phyloP scores from a whole-genome alignment of 495 filamentous ascomycete genomes.

The Xylaria palmicola region DNA sequence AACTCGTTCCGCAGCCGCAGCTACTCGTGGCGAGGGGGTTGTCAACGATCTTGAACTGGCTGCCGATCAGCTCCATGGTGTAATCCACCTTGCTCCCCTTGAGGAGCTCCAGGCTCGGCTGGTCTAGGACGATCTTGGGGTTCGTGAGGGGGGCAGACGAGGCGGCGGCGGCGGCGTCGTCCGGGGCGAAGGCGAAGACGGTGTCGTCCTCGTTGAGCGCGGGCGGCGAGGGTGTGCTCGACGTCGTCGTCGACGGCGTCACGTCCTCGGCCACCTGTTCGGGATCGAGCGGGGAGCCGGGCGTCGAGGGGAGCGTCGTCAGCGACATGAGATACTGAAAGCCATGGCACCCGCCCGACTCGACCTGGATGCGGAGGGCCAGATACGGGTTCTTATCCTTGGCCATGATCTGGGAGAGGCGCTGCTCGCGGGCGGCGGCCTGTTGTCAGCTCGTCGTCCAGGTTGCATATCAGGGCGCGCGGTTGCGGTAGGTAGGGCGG shows the following conservation, averaged over 20 bases:
- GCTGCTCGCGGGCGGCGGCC: slow-evolving; percentile 30
- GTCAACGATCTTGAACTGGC: slow-evolving; percentile 94
- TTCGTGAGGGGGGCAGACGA: slow-evolving; percentile 16
- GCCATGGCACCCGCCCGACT: slow-evolving; percentile 92
- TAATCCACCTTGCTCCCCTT: slow-evolving; percentile 94
- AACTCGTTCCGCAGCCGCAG: slow-evolving; percentile 97
- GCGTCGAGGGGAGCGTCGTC: slow-evolving; percentile 49
- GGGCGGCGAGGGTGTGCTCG: slow-evolving; percentile 15
- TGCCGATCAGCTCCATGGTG: slow-evolving; percentile 95
- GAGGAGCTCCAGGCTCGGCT: slow-evolving; percentile 80
- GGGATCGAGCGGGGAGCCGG: neutral
- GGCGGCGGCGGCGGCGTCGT: slow-evolving; percentile 16
- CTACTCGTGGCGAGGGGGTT: slow-evolving; percentile 89
- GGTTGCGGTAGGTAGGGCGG: slow-evolving; percentile 1
- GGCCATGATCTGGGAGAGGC: slow-evolving; percentile 67
- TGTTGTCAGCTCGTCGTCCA: neutral
- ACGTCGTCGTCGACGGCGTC: slow-evolving; percentile 22
- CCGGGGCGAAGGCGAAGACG: slow-evolving; percentile 46
- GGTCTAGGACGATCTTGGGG: slow-evolving; percentile 88
- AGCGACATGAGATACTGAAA: slow-evolving; percentile 97
- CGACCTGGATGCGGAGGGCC: slow-evolving; percentile 84
- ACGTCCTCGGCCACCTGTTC: slow-evolving; percentile 22
- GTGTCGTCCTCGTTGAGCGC: slow-evolving; percentile 70
- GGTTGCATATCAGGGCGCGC: neutral
- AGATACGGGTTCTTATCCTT: slow-evolving; percentile 78